phyloP scores from a whole-genome alignment of 805 yeast species.

The Nakazawaea wickerhamii region DNA sequence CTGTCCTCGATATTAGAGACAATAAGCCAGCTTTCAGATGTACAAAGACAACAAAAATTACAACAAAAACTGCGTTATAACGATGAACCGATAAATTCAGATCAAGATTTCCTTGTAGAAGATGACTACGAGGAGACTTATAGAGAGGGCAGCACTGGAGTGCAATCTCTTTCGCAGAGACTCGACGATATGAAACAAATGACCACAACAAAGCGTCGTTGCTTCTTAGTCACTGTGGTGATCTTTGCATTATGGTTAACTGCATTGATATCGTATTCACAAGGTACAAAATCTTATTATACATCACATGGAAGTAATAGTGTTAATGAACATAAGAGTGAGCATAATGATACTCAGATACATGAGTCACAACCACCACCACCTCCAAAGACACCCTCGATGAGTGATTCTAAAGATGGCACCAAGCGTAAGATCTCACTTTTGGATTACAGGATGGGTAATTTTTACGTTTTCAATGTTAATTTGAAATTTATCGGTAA shows the following conservation, averaged over 20 bases:
- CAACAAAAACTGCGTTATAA: conserved; percentile 15
- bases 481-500: conserved; percentile 21
- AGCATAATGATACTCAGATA: conserved; percentile 5
- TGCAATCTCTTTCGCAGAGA: neutral
- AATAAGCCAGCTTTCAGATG: conserved; percentile 22
- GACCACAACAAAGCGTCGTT: conserved; percentile 9
- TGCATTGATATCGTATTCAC: conserved; percentile 20
- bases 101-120: neutral
- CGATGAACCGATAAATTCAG: neutral
- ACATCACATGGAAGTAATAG: neutral
- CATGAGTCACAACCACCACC: conserved; percentile 8
- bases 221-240: conserved; percentile 13
- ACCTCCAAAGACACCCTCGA: neutral
- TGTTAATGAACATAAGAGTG: neutral
- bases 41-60: no score
- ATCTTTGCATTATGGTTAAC: conserved; percentile 23
- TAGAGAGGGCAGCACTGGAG: conserved; percentile 1
- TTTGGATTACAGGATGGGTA: conserved; percentile 24
- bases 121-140: neutral
- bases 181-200: neutral
- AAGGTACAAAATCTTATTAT: conserved; percentile 1
- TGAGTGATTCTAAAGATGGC: neutral
- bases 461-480: conserved; percentile 22
- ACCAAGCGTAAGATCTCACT: conserved; percentile 20
- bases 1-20: conserved; percentile 15